Base-by-base conservation (phyloP, 1,139 yeast species). In the Geotrichum phurueaensis region DNA sequence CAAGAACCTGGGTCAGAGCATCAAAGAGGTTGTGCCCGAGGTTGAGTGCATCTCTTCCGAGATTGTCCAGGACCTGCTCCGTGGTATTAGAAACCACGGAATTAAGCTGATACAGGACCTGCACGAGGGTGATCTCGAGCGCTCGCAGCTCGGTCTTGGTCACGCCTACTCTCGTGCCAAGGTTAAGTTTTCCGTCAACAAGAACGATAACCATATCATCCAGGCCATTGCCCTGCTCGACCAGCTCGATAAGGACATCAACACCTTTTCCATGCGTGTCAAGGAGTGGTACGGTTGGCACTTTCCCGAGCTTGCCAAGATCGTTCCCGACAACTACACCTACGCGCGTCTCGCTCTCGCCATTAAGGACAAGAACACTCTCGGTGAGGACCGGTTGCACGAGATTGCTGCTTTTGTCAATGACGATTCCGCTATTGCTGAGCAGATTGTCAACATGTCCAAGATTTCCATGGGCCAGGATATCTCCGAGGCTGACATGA, bases 221-320 rank as follows among this genome's bases (percentile, higher is more conserved):
- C 99, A 95, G 80, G 97, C 99, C 60, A 94, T 94, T 79, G 98
- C 99, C 45, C 81, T 95, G 67, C 83, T 94, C 73, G 99, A 94
- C 73, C 97, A 95, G 75, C 84, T 94, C 72, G 99, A 94, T 79
- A 94, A 94, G 79, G 99, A 95, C 75, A 83, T 94, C 71, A 94
- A 94, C 81, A 95, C 98, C 58, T 94, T 89, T 72, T 94, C 98
- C 68, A 94, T 94, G 99, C 86, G 99, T 80, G 75, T 78, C 75
- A 92, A 92, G 80, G 99, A 94, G 80, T 94, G 99, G 99, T 94
- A 95, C 79, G 98, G 99, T 67, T 94, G 99, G 99, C 99, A 94
- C 77, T 95, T 94, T 85, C 99, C 99, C 52, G 99, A 94, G 79
- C 84, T 94, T 84, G 97, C 97, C 72, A 94, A 94, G 82, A 90